A percentile compares a stretch with the other conserved stretches of the same genome.
Evolutionary conservation across 495 filamentous ascomycete species (phyloP).

Genomic region (Neurospora tetraspora): DNA sequence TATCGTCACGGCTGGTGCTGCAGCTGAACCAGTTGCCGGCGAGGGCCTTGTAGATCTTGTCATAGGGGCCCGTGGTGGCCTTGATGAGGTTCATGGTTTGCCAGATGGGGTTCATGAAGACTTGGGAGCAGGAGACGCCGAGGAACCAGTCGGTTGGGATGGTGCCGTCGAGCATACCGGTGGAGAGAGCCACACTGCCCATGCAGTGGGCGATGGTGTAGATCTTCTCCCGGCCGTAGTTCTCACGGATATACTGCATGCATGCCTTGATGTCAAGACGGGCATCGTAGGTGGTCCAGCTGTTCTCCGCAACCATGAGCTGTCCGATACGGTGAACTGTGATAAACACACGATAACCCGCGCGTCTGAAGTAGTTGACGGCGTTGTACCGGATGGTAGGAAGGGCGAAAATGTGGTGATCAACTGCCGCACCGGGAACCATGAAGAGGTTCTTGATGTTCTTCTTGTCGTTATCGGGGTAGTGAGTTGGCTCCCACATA

Average conservation of each 20-base stretch:
- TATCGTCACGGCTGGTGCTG: slow-evolving; percentile 35
- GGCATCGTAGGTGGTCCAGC: slow-evolving; percentile 51
- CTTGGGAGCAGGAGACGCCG: slow-evolving; percentile 53
- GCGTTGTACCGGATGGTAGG: slow-evolving; percentile 57
- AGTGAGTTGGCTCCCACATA: slow-evolving; percentile 41
- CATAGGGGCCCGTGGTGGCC: slow-evolving; percentile 35
- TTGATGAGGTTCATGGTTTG: slow-evolving; percentile 49
- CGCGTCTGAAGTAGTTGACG: slow-evolving; percentile 52
- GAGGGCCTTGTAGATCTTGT: slow-evolving; percentile 35
- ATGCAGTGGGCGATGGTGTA: slow-evolving; percentile 61
- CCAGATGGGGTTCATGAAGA: slow-evolving; percentile 58
- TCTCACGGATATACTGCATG: slow-evolving; percentile 41
- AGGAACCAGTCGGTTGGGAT: slow-evolving; percentile 47
- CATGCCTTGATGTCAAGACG: slow-evolving; percentile 53
- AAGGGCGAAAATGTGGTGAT: slow-evolving; percentile 54
- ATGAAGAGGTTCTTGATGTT: slow-evolving; percentile 43
- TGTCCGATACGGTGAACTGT: slow-evolving; percentile 52
- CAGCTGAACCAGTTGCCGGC: slow-evolving; percentile 47
- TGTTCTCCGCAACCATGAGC: slow-evolving; percentile 39
- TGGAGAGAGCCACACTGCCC: slow-evolving; percentile 49
- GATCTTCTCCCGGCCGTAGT: slow-evolving; percentile 26
- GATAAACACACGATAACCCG: slow-evolving; percentile 50
- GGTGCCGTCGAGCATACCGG: slow-evolving; percentile 54
- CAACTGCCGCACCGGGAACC: slow-evolving; percentile 52
- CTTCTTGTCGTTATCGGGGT: slow-evolving; percentile 16